Evolutionary conservation across 2,329 filamentous ascomycete genomes (phyloP).

Genomic region (Mariannaea sp.): DNA sequence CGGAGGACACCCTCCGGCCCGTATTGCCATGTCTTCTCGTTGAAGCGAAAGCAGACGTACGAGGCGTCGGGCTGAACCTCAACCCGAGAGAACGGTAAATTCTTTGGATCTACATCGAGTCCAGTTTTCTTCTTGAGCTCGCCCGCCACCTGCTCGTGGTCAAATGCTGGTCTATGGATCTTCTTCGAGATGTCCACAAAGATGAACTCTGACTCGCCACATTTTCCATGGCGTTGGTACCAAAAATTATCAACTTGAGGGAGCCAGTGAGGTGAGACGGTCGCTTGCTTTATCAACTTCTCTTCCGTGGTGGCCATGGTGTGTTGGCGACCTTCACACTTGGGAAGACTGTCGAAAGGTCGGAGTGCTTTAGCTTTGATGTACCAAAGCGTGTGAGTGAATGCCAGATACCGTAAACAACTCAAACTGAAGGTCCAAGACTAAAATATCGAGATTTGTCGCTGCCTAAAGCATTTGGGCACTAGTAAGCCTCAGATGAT

Average conservation of each 20-base stretch:
- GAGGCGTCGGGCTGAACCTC: slow-evolving; percentile 19
- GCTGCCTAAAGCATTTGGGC: too few relatives aligned
- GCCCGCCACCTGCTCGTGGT: slow-evolving; percentile 30
- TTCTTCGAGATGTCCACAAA: slow-evolving; percentile 27
- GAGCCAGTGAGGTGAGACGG: slow-evolving; percentile 33
- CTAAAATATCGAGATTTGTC: too few relatives aligned
- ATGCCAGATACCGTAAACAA: too few relatives aligned
- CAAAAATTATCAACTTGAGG: slow-evolving; percentile 30
- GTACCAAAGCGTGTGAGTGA: too few relatives aligned
- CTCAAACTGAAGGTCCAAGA: too few relatives aligned
- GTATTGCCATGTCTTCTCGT: slow-evolving; percentile 29
- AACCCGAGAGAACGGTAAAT: slow-evolving; percentile 34
- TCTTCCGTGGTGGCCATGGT: slow-evolving; percentile 10
- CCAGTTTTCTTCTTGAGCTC: slow-evolving; percentile 20
- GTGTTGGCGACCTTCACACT: too few relatives aligned
- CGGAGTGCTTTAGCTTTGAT: too few relatives aligned
- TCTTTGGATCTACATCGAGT: slow-evolving; percentile 7
- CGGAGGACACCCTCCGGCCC: slow-evolving; percentile 18
- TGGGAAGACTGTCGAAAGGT: too few relatives aligned
- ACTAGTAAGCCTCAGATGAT: too few relatives aligned
- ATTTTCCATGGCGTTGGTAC: slow-evolving; percentile 28
- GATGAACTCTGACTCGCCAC: slow-evolving; percentile 30
- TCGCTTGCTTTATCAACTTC: slow-evolving; percentile 15
- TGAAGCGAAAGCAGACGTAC: slow-evolving; percentile 27
- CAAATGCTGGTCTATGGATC: slow-evolving; percentile 25